Evolutionary conservation across 2,329 filamentous ascomycete genomes (phyloP).

Genomic region (Colletotrichum sp.): DNA sequence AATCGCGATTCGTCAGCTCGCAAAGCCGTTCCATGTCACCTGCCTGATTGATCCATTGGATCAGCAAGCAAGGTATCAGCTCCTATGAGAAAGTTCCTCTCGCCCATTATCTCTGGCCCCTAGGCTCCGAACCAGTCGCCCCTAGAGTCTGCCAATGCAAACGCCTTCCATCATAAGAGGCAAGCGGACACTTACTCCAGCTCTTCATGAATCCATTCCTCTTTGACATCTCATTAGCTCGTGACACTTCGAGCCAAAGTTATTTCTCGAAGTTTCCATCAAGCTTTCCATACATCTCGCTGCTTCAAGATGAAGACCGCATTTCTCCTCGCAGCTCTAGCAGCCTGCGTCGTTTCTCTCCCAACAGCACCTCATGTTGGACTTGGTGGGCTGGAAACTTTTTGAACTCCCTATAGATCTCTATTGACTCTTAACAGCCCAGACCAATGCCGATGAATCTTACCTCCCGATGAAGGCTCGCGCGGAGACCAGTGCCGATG

Average conservation of each 20-base stretch:
- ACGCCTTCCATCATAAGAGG: background rate
- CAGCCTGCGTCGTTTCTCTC: background rate
- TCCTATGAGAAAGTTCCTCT: background rate
- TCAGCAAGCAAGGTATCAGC: background rate
- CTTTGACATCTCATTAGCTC: background rate
- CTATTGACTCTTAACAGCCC: background rate
- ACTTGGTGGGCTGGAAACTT: background rate
- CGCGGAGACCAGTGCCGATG: constrained; percentile 1
- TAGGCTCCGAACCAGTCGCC: background rate
- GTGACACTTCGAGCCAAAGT: background rate
- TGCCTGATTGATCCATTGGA: constrained; percentile 1
- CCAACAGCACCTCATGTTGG: background rate
- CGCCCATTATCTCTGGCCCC: background rate
- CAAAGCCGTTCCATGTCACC: background rate
- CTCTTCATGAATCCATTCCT: background rate
- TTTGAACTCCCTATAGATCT: background rate
- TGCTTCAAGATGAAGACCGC: constrained; percentile 1
- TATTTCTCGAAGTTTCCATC: background rate
- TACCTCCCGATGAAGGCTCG: constrained; percentile 10
- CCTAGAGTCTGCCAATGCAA: background rate
- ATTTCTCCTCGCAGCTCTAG: background rate
- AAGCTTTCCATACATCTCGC: background rate
- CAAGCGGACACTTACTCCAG: background rate
- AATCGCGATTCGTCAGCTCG: background rate
- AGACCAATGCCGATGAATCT: constrained; percentile 9